Evolutionary conservation across 345 rosid species (phyloP).

Genomic region (Crucihimalaya himalaica): DNA sequence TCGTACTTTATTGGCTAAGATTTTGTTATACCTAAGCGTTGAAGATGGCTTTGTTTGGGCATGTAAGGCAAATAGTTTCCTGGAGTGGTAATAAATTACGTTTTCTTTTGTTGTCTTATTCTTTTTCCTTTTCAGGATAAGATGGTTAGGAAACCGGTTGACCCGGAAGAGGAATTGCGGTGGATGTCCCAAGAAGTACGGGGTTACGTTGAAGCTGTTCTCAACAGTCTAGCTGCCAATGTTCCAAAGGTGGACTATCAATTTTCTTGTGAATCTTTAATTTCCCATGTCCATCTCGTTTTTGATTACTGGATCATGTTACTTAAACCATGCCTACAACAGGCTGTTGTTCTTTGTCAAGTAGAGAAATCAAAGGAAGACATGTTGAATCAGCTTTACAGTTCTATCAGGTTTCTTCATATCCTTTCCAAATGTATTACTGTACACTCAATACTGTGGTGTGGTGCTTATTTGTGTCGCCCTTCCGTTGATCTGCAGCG

Average conservation of each 20-base stretch:
- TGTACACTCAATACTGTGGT: not conserved
- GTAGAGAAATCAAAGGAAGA: slow-evolving; percentile 97
- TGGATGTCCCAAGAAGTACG: slow-evolving; percentile 99
- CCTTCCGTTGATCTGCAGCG: slow-evolving; percentile 42
- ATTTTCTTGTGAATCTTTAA: not conserved
- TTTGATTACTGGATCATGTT: not conserved
- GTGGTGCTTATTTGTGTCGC: slow-evolving; percentile 16
- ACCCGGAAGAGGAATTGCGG: slow-evolving; percentile 94
- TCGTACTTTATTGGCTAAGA: not conserved
- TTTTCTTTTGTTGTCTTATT: slow-evolving; percentile 19
- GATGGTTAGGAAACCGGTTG: slow-evolving; percentile 72
- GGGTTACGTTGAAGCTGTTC: slow-evolving; percentile 94
- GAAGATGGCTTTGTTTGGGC: slow-evolving; percentile 1
- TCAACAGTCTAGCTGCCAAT: slow-evolving; percentile 89
- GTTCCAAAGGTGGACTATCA: slow-evolving; percentile 69
- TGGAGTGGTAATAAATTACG: not conserved
- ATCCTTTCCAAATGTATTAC: not conserved
- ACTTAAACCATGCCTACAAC: slow-evolving; percentile 33
- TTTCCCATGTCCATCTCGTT: not conserved
- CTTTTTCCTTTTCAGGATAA: slow-evolving; percentile 58
- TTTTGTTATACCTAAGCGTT: not conserved
- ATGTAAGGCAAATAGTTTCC: slow-evolving; percentile 2
- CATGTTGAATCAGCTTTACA: slow-evolving; percentile 93
- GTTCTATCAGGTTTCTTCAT: slow-evolving; percentile 69
- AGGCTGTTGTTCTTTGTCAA: slow-evolving; percentile 99